A percentile compares a stretch with the other conserved stretches of the same genome.
These are phyloP conservation scores for Thymus mandschuricus DNA, from an alignment of 257 asterid genomes.

Conservation along the genomic window DNA sequence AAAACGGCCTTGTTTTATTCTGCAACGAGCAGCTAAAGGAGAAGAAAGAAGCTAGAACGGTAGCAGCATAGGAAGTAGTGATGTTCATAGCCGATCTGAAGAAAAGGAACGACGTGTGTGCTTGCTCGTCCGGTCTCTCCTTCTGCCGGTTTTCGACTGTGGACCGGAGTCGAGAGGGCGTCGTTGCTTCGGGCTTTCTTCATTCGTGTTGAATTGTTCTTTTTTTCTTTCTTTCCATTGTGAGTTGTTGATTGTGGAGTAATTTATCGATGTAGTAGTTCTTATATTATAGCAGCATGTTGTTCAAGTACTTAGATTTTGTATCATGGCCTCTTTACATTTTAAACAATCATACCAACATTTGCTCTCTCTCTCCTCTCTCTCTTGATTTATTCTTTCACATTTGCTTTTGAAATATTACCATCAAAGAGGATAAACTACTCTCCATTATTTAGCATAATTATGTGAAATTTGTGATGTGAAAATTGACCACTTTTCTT, in stretches of 20 bases:
- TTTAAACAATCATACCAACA: not conserved
- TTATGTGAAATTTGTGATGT: too few relatives aligned
- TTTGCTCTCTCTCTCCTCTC: not conserved
- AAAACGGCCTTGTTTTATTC: slow-evolving; percentile 12
- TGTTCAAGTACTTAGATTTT: not conserved
- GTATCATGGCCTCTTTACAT: slow-evolving; percentile 11
- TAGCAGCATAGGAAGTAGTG: slow-evolving; percentile 14
- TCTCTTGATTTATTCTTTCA: not conserved
- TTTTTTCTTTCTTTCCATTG: not conserved
- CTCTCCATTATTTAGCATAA: not conserved
- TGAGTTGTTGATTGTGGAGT: not conserved
- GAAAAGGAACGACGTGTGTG: not conserved
- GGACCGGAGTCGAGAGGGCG: not conserved
- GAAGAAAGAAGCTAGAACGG: not conserved
- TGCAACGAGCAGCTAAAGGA: slow-evolving; percentile 29
- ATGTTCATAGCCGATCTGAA: not conserved
- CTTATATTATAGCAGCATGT: slow-evolving; percentile 22
- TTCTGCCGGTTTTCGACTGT: not conserved
- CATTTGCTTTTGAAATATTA: not conserved
- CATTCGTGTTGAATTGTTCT: not conserved
- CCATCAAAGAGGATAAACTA: not conserved
- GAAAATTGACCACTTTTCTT: not conserved
- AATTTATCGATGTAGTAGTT: slow-evolving; percentile 19
- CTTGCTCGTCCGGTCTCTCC: not conserved
- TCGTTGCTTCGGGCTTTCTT: not conserved